Evolutionary conservation across 805 yeast genomes (phyloP).

Genomic region (Candida stauntonica): DNA sequence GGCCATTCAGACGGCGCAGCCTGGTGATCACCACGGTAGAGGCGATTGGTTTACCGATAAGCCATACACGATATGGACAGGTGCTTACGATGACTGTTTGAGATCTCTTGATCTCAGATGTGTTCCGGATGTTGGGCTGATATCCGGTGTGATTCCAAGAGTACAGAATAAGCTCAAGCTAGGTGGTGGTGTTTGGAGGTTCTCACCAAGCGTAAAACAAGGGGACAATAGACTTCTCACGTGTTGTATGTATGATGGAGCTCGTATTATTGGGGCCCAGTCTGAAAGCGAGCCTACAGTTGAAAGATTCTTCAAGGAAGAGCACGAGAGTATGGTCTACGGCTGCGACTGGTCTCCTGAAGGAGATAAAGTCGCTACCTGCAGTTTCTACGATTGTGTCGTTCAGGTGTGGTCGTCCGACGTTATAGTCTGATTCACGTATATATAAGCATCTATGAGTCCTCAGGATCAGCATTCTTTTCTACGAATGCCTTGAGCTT

Average conservation of each 20-base stretch:
- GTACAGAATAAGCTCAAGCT: conserved; percentile 43
- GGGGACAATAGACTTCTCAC: conserved; percentile 51
- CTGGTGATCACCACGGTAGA: conserved; percentile 30
- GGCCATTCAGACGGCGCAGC: conserved; percentile 58
- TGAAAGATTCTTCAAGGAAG: conserved; percentile 48
- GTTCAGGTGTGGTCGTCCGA: conserved; percentile 65
- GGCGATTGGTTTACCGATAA: conserved; percentile 39
- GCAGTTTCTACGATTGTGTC: conserved; percentile 87
- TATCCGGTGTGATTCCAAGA: conserved; percentile 50
- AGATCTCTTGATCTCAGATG: conserved; percentile 66
- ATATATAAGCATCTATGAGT: conserved; percentile 4
- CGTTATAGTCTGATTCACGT: not conserved
- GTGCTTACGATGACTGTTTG: conserved; percentile 84
- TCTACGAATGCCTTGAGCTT: conserved; percentile 41
- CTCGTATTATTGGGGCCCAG: conserved; percentile 52
- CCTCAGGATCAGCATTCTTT: conserved; percentile 33
- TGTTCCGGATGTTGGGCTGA: conserved; percentile 35
- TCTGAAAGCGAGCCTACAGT: conserved; percentile 26
- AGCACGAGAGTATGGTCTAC: conserved; percentile 90
- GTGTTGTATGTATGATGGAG: conserved; percentile 97
- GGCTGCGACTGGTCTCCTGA: conserved; percentile 83
- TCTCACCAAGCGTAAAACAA: conserved; percentile 53
- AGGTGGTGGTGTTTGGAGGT: conserved; percentile 96
- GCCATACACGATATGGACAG: conserved; percentile 67
- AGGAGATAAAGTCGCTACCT: conserved; percentile 57